Evolutionary conservation across 768 basidiomycete genomes (phyloP).

Genomic region (Trichaptum fuscoviolaceum): DNA sequence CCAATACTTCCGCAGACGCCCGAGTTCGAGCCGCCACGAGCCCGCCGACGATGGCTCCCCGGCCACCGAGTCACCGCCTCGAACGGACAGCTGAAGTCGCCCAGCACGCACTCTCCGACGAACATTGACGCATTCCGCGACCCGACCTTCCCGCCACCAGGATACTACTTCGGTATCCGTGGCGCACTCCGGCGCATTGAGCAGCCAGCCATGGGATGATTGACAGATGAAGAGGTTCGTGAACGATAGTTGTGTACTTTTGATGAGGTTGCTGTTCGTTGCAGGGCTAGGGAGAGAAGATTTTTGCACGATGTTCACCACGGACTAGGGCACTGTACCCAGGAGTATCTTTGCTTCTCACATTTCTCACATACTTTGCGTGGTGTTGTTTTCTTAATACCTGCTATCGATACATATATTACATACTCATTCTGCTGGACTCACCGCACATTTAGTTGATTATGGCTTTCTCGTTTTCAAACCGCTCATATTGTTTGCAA

Average conservation of each 20-base stretch:
- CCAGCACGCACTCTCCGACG: conserved; percentile 1
- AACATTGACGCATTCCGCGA: background rate
- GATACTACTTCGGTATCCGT: background rate
- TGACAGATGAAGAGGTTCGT: background rate
- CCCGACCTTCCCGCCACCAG: background rate
- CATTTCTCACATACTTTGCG: background rate
- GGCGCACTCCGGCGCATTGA: background rate
- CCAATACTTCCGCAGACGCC: conserved; percentile 4
- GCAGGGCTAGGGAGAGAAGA: background rate
- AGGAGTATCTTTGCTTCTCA: background rate
- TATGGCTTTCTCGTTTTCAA: background rate
- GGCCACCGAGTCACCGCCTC: conserved; percentile 1
- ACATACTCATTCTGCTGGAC: background rate
- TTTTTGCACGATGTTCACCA: background rate
- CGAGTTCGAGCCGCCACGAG: conserved; percentile 4
- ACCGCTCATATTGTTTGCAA: background rate
- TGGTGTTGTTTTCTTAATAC: background rate
- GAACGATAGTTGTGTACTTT: background rate
- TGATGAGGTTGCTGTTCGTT: background rate
- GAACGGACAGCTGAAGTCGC: conserved; percentile 4
- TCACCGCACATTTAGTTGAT: background rate
- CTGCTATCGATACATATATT: background rate
- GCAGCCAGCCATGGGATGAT: background rate
- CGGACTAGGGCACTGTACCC: background rate
- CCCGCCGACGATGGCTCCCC: background rate